These are phyloP conservation scores for Lasiosphaeria ovina DNA, from an alignment of 495 filamentous ascomycete species.

Conservation along the genomic window DNA sequence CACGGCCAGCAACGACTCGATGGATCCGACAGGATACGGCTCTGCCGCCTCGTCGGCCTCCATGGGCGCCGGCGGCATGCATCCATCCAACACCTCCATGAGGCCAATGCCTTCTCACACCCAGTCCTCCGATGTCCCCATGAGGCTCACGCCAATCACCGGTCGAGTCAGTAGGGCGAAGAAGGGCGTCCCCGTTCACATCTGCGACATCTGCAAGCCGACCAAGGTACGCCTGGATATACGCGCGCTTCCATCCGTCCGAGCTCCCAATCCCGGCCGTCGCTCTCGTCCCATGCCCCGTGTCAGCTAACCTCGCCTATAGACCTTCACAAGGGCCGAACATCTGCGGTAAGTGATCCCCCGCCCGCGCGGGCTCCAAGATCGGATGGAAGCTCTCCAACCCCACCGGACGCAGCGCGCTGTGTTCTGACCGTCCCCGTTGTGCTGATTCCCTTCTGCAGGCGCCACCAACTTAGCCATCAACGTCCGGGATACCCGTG, in stretches of 20 bases:
- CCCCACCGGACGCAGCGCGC: too few relatives aligned
- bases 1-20: slow-evolving; percentile 45
- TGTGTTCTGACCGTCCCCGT: not conserved
- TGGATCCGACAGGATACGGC: slow-evolving; percentile 43
- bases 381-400: not conserved
- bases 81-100: slow-evolving; percentile 29
- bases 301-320: slow-evolving; percentile 18
- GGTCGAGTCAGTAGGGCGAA: slow-evolving; percentile 77
- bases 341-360: slow-evolving; percentile 66
- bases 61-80: slow-evolving; percentile 19
- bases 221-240: slow-evolving; percentile 51
- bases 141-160: slow-evolving; percentile 67
- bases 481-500: slow-evolving; percentile 68
- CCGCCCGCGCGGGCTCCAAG: not conserved
- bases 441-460: slow-evolving; percentile 34
- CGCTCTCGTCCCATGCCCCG: slow-evolving; percentile 4
- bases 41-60: slow-evolving; percentile 34
- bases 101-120: slow-evolving; percentile 39
- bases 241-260: not conserved
- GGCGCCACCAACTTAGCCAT: slow-evolving; percentile 87
- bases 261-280: slow-evolving; percentile 3
- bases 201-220: slow-evolving; percentile 63
- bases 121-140: slow-evolving; percentile 37
- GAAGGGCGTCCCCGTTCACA: slow-evolving; percentile 78
- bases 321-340: slow-evolving; percentile 84